Evolutionary conservation across 2,329 filamentous ascomycete species (phyloP), one percentile per base, ranked within the genome.

Genomic region (Paradendryphiella salina): DNA sequence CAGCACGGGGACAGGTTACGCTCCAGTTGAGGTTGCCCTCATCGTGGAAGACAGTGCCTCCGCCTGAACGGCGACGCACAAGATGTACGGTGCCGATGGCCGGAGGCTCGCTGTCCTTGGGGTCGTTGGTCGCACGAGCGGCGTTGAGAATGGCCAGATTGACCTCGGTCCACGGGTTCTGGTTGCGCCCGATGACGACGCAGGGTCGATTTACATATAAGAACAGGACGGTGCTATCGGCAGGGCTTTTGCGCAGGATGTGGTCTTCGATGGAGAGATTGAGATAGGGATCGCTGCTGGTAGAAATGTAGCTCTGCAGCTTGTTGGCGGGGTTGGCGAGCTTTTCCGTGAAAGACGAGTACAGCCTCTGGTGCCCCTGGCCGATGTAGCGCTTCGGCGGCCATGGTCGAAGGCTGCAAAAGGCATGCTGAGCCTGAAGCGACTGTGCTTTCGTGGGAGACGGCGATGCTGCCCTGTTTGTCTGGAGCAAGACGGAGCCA

Each of bases 201-300:
- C 89, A 91, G 0, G 93, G 91, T 31, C 84, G 76, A 75, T 99
- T 97, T 64, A 85, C 83, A 76, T 97, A 99, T 42, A 96, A 82
- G 49, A 97, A 88, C 1, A 97, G 82, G 42, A 97, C 75, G 11
- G 83, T 87, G 10, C 90, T 90, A 53, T 88, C 82, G 5, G 84
- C 78, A 1, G 86, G 82, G 0, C 87, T 86, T 46, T 85, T 84
- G 64, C 89, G 85, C 6, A 97, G 83, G 23, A 99, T 85, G 72
- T 89, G 87, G 71, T 97, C 90, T 77, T 99, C 94, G 64, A 96
- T 87, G 26, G 92, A 91, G 50, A 99, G 89, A 74, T 99, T 99
- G 63, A 95, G 77, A 71, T 88, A 93, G 4, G 94, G 91, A 67
- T 95, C 83, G 42, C 75, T 77, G 47, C 84, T 88, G 48, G 63